A percentile compares a stretch with the other conserved stretches of the same genome.
These are phyloP conservation scores for Eutrema salsugineum DNA, from an alignment of 441 rosid genomes.

Conservation along the genomic window DNA sequence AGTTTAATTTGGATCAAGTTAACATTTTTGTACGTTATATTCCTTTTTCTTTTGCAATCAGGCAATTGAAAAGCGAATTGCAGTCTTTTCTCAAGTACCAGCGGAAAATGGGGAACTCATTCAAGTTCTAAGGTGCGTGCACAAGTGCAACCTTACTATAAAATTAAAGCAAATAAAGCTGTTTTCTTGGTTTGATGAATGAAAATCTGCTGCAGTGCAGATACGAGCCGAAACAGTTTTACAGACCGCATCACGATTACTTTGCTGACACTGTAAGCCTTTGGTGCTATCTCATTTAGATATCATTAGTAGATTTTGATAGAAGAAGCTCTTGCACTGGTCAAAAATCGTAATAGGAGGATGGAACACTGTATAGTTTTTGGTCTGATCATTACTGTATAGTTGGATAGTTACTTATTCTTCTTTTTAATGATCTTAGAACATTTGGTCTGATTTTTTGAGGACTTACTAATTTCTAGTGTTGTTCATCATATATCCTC, in stretches of 20 bases:
- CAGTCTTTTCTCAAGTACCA: conserved; percentile 94
- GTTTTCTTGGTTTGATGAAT: conserved; percentile 43
- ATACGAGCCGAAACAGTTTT: conserved; percentile 81
- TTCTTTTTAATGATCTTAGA: background rate
- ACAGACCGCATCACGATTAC: conserved; percentile 95
- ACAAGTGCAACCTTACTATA: background rate
- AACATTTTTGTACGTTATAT: background rate
- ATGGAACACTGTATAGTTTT: background rate
- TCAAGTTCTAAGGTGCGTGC: conserved; percentile 81
- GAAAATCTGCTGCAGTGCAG: conserved; percentile 85
- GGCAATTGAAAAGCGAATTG: conserved; percentile 91
- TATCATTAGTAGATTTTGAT: background rate
- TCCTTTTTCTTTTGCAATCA: conserved; percentile 27
- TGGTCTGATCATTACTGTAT: background rate
- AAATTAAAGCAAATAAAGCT: conserved; percentile 7
- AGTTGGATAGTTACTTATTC: background rate
- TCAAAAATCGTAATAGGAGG: background rate
- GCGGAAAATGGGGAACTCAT: conserved; percentile 90
- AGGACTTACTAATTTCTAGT: background rate
- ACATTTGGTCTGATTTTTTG: background rate
- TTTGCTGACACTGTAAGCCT: conserved; percentile 83
- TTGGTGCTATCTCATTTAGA: background rate
- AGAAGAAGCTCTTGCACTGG: background rate
- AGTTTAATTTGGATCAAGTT: background rate
- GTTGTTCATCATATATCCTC: background rate